Base-by-base conservation (phyloP, 495 filamentous ascomycete genomes). In the Usnea hakonensis region DNA sequence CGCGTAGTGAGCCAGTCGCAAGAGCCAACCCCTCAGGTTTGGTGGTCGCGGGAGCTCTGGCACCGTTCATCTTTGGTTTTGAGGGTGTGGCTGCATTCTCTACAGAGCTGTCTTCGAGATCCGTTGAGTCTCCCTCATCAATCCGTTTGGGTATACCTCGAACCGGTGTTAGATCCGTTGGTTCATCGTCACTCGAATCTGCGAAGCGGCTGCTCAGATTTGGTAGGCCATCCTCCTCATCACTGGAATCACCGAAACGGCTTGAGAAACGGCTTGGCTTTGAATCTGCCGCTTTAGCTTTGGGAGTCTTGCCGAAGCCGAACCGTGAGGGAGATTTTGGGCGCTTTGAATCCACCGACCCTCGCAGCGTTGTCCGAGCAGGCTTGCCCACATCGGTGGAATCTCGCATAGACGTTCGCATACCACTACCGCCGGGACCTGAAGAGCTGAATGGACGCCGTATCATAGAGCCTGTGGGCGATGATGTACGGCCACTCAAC, bases 161-260 rank as follows among this genome's bases (percentile, higher is more conserved):
- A 8, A 89, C 85, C 21, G 86, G 84, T 13, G 81, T 77, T 28
- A 87, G 67, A 23, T 33, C 50, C 0, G 35, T 19, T 6, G 64
- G 61, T 16, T 79, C 79, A 23, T 88, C 87, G 65, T 91, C 89
- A 68, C 89, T 91, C 2, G 89, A 92, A 63, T 91, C 87, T n/a
- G 83, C 85, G 68, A 91, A 91, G 3, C 90, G 85, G 68, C 88
- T 91, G 40, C 75, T 78, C 68, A 87, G 89, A 36, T 60, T 55
- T 19, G 67, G 76, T 10, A 66, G 65, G 0, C 69, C 77, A 4
- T 81, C 81, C 23, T 85, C 87, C 21, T 92, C 90, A 33, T 87
- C 87, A 64, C 89, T 90, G 0, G 89, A 92, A 66, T 90, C 84
- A 1, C 69, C 83, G 64, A 90, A 87, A 0, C 83, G 78, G 60